Conservation (phyloP, 257 asterid genomes). For the Penstemon barbatus region DNA sequence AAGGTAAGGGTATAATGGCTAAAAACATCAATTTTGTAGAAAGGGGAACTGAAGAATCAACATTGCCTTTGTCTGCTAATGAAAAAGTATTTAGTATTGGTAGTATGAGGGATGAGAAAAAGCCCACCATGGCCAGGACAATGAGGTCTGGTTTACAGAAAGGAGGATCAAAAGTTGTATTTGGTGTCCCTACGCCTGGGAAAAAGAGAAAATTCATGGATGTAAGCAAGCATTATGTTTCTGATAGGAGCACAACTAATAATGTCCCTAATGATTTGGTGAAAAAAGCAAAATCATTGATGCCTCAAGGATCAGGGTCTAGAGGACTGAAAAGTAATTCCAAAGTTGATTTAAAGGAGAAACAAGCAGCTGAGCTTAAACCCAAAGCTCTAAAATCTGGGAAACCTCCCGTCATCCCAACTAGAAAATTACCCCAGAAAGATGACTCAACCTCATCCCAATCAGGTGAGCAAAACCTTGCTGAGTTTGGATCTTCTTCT, state of each 20-base stretch:
- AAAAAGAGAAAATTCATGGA: conserved; percentile 95
- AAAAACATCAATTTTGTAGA: conserved; percentile 40
- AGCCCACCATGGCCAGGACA: conserved; percentile 51
- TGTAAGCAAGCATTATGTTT: conserved; percentile 85
- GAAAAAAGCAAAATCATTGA: conserved; percentile 51
- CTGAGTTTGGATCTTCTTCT: conserved; percentile 43
- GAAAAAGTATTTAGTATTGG: conserved; percentile 71
- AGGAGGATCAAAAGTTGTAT: conserved; percentile 72
- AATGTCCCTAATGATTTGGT: conserved; percentile 52
- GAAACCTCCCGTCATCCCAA: conserved; percentile 61
- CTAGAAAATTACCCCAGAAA: conserved; percentile 54
- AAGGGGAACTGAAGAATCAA: conserved; percentile 47
- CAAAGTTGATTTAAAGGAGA: conserved; percentile 60
- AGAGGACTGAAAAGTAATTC: conserved; percentile 53
- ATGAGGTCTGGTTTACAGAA: conserved; percentile 75
- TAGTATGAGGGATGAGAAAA: conserved; percentile 49
- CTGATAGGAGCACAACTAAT: conserved; percentile 51
- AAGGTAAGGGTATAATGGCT: conserved; percentile 52
- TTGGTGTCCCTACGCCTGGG: conserved; percentile 95
- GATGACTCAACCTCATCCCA: conserved; percentile 53
- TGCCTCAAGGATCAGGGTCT: conserved; percentile 64
- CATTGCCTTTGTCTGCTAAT: conserved; percentile 56
- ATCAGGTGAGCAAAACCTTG: conserved; percentile 41
- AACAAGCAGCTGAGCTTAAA: conserved; percentile 53
- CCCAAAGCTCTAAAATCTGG: conserved; percentile 54